Base-by-base conservation (phyloP, 306 rosid genomes). In the Medicago arabica region DNA sequence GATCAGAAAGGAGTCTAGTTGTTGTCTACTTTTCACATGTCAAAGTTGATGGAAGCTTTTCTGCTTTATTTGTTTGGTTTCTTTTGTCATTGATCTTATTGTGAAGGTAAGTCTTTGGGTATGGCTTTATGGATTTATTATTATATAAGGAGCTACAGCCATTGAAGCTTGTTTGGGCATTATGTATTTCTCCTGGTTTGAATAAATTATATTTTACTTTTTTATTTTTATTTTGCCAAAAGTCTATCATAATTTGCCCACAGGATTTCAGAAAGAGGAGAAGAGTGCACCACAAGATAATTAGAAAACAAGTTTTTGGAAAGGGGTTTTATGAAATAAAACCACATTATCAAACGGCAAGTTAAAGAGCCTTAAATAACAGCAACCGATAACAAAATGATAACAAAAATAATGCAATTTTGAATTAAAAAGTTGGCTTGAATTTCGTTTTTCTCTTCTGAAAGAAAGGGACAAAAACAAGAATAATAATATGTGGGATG, bases 141-240 rank as follows among this genome's bases (percentile, higher is more conserved):
- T 23, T 21, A 11, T 50, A 50, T 21, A 21, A 55, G 21, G 55
- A 18, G 57, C 43, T 50, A 40, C 34, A 51, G 68, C 49, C 28
- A 18, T 9, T 69, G 39, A 60, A n/a, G 55, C 71, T 81, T 58
- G 64, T 76, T 75, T 77, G 84, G 65, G 80, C 68, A 65, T 82
- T 72, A 21, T 59, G 58, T 75, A 84, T 85, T 71, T 64, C 67
- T 79, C 78, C 66, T 67, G 75, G 71, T 72, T 79, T 88, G 79
- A 90, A 86, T 88, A 83, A 80, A 83, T 53, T 57, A 73, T 54
- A 54, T 67, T 73, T 50, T 9, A 34, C 38, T 34, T 67, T 69
- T 63, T 23, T 53, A 54, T 67, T 69, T 63, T 23, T 53, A 54
- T 55, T 61, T 17, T 16, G n/a, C 9, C 4, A 9, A 39, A 64